Base-by-base conservation (phyloP, 2,329 filamentous ascomycete genomes). In the Xylaria polymorpha region DNA sequence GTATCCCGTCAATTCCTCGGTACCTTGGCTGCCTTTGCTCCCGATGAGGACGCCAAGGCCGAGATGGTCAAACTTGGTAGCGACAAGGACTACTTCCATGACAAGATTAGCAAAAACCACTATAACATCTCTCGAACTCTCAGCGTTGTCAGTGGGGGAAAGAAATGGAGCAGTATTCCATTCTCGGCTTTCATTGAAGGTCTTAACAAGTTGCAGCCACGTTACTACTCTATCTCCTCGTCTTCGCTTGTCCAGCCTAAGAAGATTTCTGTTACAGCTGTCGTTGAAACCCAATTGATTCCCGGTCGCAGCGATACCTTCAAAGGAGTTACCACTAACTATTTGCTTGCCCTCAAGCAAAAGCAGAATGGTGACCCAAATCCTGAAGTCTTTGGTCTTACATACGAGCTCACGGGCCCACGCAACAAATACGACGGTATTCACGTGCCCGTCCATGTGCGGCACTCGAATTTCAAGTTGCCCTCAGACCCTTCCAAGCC, bases 181-280 rank as follows among this genome's bases (percentile, higher is more conserved):
- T 98, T 99, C 83, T 97, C 96, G 9, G 90, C 94, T 76, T 90
- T 98, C 76, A 94, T 99, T 74, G 96, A 99, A 85, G 92, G 94
- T 73, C 82, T 99, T 70, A 93, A 91, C 82, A 98, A 98, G 85
- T 90, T 99, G 66, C 96, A 99, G 81, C 95, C 96, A 46, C 93
- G 96, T 59, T 99, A 98, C 86, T 99, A 99, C 85, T 99, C 97
- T 59, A 99, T 99, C 81, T 99, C 96, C 1, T 99, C 97, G 0
- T 98, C 96, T 0, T 98, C 96, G 7, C 81, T 94, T 9, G 94
- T 97, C 18, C 94, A 99, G 79, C 94, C 96, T 79, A 91, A 97
- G 82, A 95, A 94, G 84, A 94, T 99, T 74, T 93, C 96, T 69
- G 92, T 99, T 77, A 99, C 96, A 18, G 95, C 95, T 66, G 92